phyloP scores from a whole-genome alignment of 2,329 filamentous ascomycete species.

The Scedosporium aurantiacum region DNA sequence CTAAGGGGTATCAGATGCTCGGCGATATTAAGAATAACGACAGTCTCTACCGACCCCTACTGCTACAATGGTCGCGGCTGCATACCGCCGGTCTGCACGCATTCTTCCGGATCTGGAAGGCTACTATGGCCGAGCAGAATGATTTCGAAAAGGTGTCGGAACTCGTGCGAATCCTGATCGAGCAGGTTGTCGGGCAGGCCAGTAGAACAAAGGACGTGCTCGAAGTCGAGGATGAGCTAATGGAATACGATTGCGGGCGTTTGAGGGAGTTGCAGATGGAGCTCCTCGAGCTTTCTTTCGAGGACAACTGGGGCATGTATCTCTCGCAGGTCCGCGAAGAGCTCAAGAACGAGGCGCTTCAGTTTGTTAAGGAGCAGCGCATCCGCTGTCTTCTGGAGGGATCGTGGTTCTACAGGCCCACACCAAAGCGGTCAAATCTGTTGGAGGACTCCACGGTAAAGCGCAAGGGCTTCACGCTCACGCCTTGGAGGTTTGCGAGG shows the following conservation, averaged over 20 bases:
- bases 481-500: constrained; percentile 70
- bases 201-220: constrained; percentile 70
- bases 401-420: constrained; percentile 65
- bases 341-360: constrained; percentile 77
- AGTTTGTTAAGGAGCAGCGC: constrained; percentile 95
- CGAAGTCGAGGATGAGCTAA: constrained; percentile 81
- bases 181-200: constrained; percentile 78
- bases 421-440: constrained; percentile 25
- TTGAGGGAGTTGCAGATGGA: constrained; percentile 89
- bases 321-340: constrained; percentile 84
- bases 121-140: constrained; percentile 68
- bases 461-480: constrained; percentile 33
- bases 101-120: constrained; percentile 89
- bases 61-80: constrained; percentile 86
- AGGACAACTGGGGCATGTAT: constrained; percentile 89
- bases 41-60: constrained; percentile 71
- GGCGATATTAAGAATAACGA: constrained; percentile 73
- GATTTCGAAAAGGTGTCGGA: constrained; percentile 94
- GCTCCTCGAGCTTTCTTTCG: constrained; percentile 78
- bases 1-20: constrained; percentile 61
- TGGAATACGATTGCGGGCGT: constrained; percentile 67
- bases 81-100: constrained; percentile 78
- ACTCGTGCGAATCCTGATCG: constrained; percentile 77
- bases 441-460: constrained; percentile 16
- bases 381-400: constrained; percentile 81